phyloP scores from a whole-genome alignment of 441 rosid genomes.

The Brassica balearica region DNA sequence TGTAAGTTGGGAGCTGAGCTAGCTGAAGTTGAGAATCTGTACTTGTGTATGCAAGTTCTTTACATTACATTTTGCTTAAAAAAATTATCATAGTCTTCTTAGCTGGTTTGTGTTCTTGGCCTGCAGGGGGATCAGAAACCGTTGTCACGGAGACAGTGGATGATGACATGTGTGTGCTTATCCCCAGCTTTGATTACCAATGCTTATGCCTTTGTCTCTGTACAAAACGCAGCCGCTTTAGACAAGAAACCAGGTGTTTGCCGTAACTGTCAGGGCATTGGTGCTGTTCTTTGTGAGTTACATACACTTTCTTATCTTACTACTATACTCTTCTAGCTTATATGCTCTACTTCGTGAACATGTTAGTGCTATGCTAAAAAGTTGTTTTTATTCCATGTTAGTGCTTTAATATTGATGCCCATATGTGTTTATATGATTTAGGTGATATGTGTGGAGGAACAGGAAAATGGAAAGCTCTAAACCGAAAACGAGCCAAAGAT shows the following conservation, averaged over 20 bases:
- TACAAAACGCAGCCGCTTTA: constrained; percentile 51
- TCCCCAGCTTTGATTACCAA: constrained; percentile 57
- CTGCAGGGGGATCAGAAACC: constrained; percentile 53
- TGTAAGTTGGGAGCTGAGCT: not conserved
- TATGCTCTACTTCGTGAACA: not conserved
- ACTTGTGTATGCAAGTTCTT: not conserved
- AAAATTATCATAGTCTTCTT: not conserved
- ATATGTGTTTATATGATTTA: constrained; percentile 42
- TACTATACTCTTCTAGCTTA: not conserved
- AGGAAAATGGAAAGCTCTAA: constrained; percentile 98
- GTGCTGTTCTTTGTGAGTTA: constrained; percentile 84
- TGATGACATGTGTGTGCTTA: constrained; percentile 74
- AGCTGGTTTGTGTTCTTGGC: constrained; percentile 20
- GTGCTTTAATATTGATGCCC: not conserved
- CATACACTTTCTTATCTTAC: not conserved
- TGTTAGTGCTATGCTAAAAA: not conserved
- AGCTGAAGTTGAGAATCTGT: not conserved
- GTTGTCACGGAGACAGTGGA: constrained; percentile 70
- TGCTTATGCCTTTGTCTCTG: constrained; percentile 51
- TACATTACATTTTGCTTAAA: not conserved
- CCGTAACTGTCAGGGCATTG: constrained; percentile 82
- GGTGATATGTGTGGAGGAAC: constrained; percentile 99
- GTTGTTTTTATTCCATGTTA: not conserved
- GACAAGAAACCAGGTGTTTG: constrained; percentile 76
- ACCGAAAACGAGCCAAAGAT: constrained; percentile 93